Conservation (phyloP, 805 yeast genomes). For the Maudiozyma serrabonitensis region DNA sequence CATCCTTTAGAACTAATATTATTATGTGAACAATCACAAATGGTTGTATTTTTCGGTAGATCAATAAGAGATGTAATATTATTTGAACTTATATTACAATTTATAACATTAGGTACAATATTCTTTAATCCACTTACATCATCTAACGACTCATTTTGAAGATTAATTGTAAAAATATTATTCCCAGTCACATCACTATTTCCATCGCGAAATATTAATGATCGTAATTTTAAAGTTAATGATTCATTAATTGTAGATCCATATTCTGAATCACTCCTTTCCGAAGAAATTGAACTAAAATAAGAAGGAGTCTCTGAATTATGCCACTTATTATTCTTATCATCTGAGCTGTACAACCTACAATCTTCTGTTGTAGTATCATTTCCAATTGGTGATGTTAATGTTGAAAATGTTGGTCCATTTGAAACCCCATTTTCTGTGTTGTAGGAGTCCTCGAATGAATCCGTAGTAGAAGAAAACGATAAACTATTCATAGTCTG, state of each 20-base stretch:
- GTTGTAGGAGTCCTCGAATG: no score
- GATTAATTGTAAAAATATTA: background rate
- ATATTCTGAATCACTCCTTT: background rate
- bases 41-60: constrained; percentile 11
- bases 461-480: no score
- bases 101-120: constrained; percentile 14
- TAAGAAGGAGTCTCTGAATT: background rate
- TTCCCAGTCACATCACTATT: background rate
- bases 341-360: no score
- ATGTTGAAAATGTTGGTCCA: no score
- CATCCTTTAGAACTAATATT: constrained; percentile 2
- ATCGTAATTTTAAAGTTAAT: background rate
- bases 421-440: no score
- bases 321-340: background rate
- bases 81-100: constrained; percentile 14
- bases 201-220: background rate
- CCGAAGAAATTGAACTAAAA: background rate
- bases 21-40: constrained; percentile 2
- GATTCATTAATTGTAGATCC: background rate
- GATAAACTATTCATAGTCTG: no score
- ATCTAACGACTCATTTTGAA: constrained; percentile 6
- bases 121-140: constrained; percentile 15
- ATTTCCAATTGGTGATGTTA: no score
- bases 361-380: no score
- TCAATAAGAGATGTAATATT: constrained; percentile 19